phyloP scores from a whole-genome alignment of 2,329 filamentous ascomycete genomes.

The Neofusicoccum sp. region DNA sequence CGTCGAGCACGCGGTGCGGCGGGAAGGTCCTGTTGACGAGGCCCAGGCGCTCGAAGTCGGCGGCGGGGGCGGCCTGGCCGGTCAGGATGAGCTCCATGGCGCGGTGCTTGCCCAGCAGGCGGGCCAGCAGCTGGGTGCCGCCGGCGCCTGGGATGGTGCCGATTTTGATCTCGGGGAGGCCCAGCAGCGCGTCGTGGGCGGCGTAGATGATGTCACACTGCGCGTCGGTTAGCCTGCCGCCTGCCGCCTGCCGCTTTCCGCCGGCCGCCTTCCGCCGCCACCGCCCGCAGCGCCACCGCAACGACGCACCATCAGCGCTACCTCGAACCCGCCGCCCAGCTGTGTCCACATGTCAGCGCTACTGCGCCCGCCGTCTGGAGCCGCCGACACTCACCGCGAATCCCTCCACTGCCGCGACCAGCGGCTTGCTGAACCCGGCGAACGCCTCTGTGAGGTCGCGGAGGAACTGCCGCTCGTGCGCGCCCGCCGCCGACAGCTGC shows the following conservation, averaged over 20 bases:
- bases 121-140: conserved; percentile 81
- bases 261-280: too few relatives aligned
- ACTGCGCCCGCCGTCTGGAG: background rate
- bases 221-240: background rate
- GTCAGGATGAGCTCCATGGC: conserved; percentile 48
- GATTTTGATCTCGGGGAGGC: conserved; percentile 93
- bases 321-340: conserved; percentile 88
- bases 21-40: conserved; percentile 41
- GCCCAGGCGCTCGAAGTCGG: conserved; percentile 41
- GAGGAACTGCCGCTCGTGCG: conserved; percentile 85
- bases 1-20: conserved; percentile 37
- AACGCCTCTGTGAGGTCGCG: conserved; percentile 84
- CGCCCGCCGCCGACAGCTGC: conserved; percentile 77
- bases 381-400: conserved; percentile 55
- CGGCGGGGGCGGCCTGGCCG: conserved; percentile 36
- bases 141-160: conserved; percentile 89
- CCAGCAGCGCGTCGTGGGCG: conserved; percentile 80
- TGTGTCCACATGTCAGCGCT: conserved; percentile 20
- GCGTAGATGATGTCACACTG: conserved; percentile 79
- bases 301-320: conserved; percentile 77
- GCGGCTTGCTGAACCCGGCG: conserved; percentile 79
- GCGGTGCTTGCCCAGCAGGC: conserved; percentile 51
- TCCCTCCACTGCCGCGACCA: conserved; percentile 88
- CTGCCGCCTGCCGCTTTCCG: too few relatives aligned
- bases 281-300: too few relatives aligned